These are phyloP conservation scores for Saccharomycopsis javanensis DNA, from an alignment of 805 yeast genomes.

Conservation along the genomic window DNA sequence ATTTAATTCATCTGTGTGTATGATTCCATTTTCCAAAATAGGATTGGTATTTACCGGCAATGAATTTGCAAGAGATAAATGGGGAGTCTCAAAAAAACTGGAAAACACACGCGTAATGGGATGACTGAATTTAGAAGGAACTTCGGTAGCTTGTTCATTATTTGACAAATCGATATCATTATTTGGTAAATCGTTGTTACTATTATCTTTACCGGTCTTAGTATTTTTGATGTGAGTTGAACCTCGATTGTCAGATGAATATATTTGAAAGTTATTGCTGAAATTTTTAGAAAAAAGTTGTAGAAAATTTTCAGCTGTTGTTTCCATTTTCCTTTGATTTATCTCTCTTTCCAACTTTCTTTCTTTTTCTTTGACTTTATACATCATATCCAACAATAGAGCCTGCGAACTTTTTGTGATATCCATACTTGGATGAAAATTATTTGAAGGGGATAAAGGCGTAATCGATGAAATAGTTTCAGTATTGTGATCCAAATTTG, in stretches of 20 bases:
- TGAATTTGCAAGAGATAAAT: neutral
- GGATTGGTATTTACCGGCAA: neutral
- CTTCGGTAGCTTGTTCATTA: neutral
- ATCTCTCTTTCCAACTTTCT: neutral
- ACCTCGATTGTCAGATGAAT: neutral
- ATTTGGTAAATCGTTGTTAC: neutral
- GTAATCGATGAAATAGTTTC: slow-evolving; percentile 6
- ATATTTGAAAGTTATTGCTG: neutral
- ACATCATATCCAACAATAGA: slow-evolving; percentile 16
- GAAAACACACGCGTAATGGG: neutral
- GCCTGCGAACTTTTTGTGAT: slow-evolving; percentile 13
- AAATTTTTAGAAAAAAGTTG: neutral
- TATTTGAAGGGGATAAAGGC: slow-evolving; percentile 11
- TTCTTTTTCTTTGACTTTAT: slow-evolving; percentile 9
- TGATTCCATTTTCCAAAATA: slow-evolving; percentile 1
- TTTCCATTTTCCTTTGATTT: neutral
- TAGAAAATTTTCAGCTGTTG: neutral
- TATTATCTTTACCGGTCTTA: neutral
- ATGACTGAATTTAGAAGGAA: neutral
- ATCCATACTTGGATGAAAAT: slow-evolving; percentile 3
- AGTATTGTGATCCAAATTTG: neutral
- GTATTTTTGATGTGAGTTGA: neutral
- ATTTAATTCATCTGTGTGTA: slow-evolving; percentile 2
- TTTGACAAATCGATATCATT: neutral
- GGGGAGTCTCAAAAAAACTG: neutral